Base-by-base conservation (phyloP, 2,329 filamentous ascomycete genomes). In the Fusarium penzigii region DNA sequence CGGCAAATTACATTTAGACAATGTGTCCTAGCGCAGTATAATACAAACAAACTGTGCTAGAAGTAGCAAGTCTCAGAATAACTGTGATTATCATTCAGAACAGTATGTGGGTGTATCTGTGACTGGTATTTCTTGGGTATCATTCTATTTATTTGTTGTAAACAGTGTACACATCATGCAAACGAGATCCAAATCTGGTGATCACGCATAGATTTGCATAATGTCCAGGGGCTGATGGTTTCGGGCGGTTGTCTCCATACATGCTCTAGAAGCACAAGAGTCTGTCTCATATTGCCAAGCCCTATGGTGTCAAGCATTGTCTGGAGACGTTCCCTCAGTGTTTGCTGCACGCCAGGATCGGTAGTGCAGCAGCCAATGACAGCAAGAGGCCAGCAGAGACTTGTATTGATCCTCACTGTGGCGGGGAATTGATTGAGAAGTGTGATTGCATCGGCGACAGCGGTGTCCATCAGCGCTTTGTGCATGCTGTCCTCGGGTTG, bases 111-210 rank as follows among this genome's bases (percentile, higher is more conserved):
- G 4, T 25, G 20, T 25, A 25, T 25, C 20, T 25, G 20, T 25
- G 20, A 25, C 20, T 25, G 7, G 4, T 25, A 7, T 25, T 25
- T 25, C 20, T 25, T 25, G 20, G 20, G 20, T 25, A 25, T 25
- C 20, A 25, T 25, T 25, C 4, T 44, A 39, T 16, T 17, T 48
- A 44, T 57, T 40, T 20, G 44, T 17, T 9, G 17, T 29, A 9
- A 38, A 29, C 41, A 16, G 46, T 39, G 20, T n/a, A n/a, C n/a
- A 25, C 5, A 36, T 67, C 60, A 78, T 17, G 76, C 76, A 65
- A 78, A 78, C 3, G 76, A 78, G 39, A 78, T 78, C 75, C 73
- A 77, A 32, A 78, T 76, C 51, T 76, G 72, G 38, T 73, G 68
- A 25, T 75, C 66, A 34, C 75, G 70, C 75, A 79, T 78, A n/a